Evolutionary conservation across 140 eudicot species (phyloP).

Genomic region (Stevia rebaudiana): DNA sequence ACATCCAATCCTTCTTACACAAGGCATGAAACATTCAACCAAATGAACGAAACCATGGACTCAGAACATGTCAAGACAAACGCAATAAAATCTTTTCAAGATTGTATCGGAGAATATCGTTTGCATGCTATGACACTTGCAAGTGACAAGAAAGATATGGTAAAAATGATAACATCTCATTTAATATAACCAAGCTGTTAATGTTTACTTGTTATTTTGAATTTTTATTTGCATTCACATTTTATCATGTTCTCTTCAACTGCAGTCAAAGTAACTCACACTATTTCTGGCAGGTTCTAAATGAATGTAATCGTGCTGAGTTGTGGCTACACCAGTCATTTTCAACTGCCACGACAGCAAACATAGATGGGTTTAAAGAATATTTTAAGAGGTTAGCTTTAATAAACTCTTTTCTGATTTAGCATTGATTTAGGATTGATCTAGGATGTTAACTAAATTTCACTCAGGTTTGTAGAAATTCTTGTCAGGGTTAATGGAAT

Average conservation of each 20-base stretch:
- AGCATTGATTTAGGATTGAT: neutral
- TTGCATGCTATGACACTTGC: slow-evolving; percentile 44
- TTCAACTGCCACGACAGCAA: slow-evolving; percentile 43
- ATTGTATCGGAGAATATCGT: slow-evolving; percentile 35
- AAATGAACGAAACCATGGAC: neutral
- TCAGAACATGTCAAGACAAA: slow-evolving; percentile 42
- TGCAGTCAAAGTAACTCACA: neutral
- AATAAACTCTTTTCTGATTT: neutral
- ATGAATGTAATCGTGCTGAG: slow-evolving; percentile 50
- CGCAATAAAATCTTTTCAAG: slow-evolving; percentile 38
- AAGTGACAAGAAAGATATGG: slow-evolving; percentile 43
- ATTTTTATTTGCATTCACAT: neutral
- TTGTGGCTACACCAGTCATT: slow-evolving; percentile 45
- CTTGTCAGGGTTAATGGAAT: neutral
- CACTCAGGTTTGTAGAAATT: neutral
- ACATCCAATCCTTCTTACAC: slow-evolving; percentile 31
- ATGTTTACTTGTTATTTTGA: neutral
- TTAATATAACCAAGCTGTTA: neutral
- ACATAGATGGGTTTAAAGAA: slow-evolving; percentile 33
- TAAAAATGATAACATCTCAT: slow-evolving; percentile 15
- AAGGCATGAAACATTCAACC: slow-evolving; percentile 6
- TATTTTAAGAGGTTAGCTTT: slow-evolving; percentile 46
- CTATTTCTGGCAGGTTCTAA: slow-evolving; percentile 40
- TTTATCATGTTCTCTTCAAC: neutral
- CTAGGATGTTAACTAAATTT: neutral